Percentiles rank a stretch among this genome's conserved stretches.
Evolutionary conservation across 73 alveolate species (phyloP).

Genomic region (Loxodes magnus): DNA sequence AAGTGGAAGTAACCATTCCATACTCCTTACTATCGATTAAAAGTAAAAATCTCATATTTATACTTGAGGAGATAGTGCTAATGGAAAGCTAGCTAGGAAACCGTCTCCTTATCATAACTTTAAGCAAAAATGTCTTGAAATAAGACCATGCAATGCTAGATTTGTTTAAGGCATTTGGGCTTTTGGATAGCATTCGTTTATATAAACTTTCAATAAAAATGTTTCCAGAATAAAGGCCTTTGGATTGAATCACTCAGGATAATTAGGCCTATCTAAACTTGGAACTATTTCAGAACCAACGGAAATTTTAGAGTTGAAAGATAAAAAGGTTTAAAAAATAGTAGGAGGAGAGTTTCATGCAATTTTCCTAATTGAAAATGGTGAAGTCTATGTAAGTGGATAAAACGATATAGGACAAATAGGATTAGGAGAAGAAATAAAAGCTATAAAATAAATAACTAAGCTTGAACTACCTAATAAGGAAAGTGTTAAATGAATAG

Average conservation of each 20-base stretch:
- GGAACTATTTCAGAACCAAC: conserved; percentile 14
- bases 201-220: conserved; percentile 11
- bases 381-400: conserved; percentile 32
- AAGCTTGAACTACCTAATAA: neutral
- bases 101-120: too few relatives aligned
- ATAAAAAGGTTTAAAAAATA: conserved; percentile 15
- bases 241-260: conserved; percentile 41
- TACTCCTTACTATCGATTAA: conserved; percentile 25
- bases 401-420: conserved; percentile 41
- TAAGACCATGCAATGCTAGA: conserved; percentile 6
- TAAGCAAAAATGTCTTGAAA: conserved; percentile 22
- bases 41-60: too few relatives aligned
- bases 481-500: neutral
- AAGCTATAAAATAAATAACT: neutral
- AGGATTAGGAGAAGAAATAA: conserved; percentile 32
- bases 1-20: conserved; percentile 32
- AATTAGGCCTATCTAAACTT: conserved; percentile 24
- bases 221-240: conserved; percentile 39
- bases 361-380: conserved; percentile 20
- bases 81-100: conserved; percentile 29
- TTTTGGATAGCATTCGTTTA: conserved; percentile 29
- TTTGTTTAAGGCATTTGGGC: conserved; percentile 17
- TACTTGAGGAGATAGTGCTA: conserved; percentile 35
- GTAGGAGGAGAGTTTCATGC: conserved; percentile 47
- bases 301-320: conserved; percentile 11